phyloP scores from a whole-genome alignment of 2,329 filamentous ascomycete species.

The Leptodontidium sp. region DNA sequence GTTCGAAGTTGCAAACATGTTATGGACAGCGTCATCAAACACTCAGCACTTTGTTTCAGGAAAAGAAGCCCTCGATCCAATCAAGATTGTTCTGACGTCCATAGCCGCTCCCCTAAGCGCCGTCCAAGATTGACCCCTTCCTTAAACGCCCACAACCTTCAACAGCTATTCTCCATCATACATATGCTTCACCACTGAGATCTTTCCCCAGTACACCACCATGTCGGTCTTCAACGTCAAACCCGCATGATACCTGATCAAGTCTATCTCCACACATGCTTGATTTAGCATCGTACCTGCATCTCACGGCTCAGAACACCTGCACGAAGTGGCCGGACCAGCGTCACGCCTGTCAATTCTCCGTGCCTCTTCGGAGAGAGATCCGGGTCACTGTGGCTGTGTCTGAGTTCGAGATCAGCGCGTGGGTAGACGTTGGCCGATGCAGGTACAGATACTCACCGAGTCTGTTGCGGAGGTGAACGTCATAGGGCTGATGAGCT shows the following conservation, averaged over 20 bases:
- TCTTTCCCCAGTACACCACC: constrained; percentile 33
- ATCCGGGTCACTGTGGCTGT: constrained; percentile 23
- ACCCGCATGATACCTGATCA: constrained; percentile 22
- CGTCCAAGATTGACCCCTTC: constrained; percentile 29
- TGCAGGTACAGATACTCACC: constrained; percentile 21
- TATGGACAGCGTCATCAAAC: constrained; percentile 3
- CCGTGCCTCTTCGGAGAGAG: constrained; percentile 31
- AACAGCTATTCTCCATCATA: constrained; percentile 22
- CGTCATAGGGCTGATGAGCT: constrained; percentile 38
- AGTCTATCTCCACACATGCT: constrained; percentile 25
- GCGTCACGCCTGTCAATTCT: constrained; percentile 39
- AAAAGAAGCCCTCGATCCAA: constrained; percentile 26
- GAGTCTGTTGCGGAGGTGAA: constrained; percentile 8
- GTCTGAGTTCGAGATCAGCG: constrained; percentile 24
- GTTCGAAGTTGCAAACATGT: neutral
- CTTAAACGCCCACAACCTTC: constrained; percentile 34
- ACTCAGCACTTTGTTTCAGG: constrained; percentile 21
- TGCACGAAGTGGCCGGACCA: constrained; percentile 31
- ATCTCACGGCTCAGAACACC: constrained; percentile 28
- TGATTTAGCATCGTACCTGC: constrained; percentile 36
- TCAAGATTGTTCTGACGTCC: constrained; percentile 21
- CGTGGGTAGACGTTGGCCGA: constrained; percentile 23
- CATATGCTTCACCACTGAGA: constrained; percentile 34
- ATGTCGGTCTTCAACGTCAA: constrained; percentile 28
- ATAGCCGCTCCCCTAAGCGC: constrained; percentile 38